Evolutionary conservation across 768 basidiomycete genomes (phyloP).

Genomic region (Chiua virens): DNA sequence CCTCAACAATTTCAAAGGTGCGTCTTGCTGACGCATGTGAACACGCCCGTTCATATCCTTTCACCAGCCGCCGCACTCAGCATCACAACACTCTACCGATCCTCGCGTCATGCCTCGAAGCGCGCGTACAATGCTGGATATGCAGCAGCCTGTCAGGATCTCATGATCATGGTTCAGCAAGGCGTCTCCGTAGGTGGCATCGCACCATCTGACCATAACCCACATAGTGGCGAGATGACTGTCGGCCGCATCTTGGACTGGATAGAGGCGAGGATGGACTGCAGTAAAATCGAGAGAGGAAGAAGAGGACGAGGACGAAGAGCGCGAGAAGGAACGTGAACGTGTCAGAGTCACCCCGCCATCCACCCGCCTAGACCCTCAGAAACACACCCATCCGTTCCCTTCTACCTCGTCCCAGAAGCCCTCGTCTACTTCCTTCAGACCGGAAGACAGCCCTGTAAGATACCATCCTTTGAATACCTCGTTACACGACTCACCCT

Average conservation of each 20-base stretch:
- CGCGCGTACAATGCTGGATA: slow-evolving; percentile 82
- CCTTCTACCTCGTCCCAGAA: slow-evolving; percentile 19
- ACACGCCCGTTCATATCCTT: slow-evolving; percentile 18
- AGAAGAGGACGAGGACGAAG: slow-evolving; percentile 82
- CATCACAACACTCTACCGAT: slow-evolving; percentile 82
- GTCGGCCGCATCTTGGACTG: slow-evolving; percentile 83
- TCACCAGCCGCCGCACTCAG: slow-evolving; percentile 73
- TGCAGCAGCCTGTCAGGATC: slow-evolving; percentile 74
- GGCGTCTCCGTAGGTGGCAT: slow-evolving; percentile 66
- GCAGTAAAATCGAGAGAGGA: slow-evolving; percentile 74
- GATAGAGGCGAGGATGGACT: slow-evolving; percentile 78
- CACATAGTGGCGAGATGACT: slow-evolving; percentile 60
- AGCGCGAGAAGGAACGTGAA: slow-evolving; percentile 56
- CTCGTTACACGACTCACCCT: slow-evolving; percentile 5
- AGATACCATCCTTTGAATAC: slow-evolving; percentile 15
- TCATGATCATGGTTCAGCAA: slow-evolving; percentile 80
- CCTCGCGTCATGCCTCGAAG: slow-evolving; percentile 74
- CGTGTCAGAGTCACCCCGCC: slow-evolving; percentile 32
- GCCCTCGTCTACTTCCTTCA: slow-evolving; percentile 13
- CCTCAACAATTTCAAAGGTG: slow-evolving; percentile 80
- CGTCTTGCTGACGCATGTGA: not conserved
- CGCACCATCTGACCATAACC: slow-evolving; percentile 40
- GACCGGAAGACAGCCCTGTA: slow-evolving; percentile 29
- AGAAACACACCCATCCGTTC: slow-evolving; percentile 19
- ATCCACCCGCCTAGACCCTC: slow-evolving; percentile 16